Base-by-base conservation (phyloP, 306 rosid species). In the Oemleria cerasiformis region DNA sequence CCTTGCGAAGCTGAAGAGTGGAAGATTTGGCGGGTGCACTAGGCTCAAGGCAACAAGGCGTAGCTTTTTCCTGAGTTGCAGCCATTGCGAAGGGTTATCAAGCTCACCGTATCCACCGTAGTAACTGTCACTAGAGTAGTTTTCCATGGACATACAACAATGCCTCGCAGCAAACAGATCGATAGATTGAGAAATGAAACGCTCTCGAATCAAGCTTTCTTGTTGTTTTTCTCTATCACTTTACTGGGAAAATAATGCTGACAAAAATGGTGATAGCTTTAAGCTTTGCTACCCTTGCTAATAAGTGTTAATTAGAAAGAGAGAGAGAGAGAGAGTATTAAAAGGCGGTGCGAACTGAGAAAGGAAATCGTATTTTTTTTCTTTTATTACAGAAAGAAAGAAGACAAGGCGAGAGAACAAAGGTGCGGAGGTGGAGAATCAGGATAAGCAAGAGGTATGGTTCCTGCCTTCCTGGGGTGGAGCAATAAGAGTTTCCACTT, bases 41-140 rank as follows among this genome's bases (percentile, higher is more conserved):
- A 30, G 36, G 36, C 36, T 30, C 36, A 30, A 66, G 72, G 16
- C 74, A 81, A 68, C 82, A 82, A 63, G 47, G 92, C 96, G 92
- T 84, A 92, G 91, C 55, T 82, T 90, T 87, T 87, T 87, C 85
- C 96, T 80, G 89, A 90, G 85, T 74, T 90, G 92, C 36, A 92
- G 96, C 96, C 96, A 90, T 90, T 90, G 96, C 21, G 81, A 74
- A 73, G 96, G 96, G 75, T 90, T 90, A 56, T 82, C 87, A 16
- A 90, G 87, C 80, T 87, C 88, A 78, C 82, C 84, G 88, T 71
- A 84, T 77, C 85, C 75, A 60, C 83, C 79, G 87, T 64, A 70
- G 83, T 74, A 85, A 71, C 79, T 77, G 17, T 71, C 89, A 80
- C 80, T 82, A 89, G 77, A 84, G 77, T 85, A 86, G 72, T 53